Base-by-base conservation (phyloP, 2,329 filamentous ascomycete genomes). In the Ophioceras dolichostomum region DNA sequence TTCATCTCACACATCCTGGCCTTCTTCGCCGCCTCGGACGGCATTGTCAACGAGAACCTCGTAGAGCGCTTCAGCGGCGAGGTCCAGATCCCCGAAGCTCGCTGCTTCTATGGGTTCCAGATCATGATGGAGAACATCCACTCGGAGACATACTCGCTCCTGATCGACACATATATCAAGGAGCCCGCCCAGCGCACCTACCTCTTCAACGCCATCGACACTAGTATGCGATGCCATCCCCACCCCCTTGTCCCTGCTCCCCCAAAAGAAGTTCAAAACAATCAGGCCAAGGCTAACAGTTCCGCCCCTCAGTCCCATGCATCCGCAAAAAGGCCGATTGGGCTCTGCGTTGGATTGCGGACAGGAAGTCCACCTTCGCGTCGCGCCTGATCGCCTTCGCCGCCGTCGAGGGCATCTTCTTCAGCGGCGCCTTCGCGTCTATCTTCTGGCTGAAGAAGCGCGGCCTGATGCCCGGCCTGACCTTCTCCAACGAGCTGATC, bases 121-220 rank as follows among this genome's bases (percentile, higher is more conserved):
- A 96, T 96, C 70, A 98, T 98, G 91, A 96, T 98, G 85, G 91
- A 98, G 74, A 98, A 98, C 69, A 94, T 98, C 55, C 91, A 98
- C 75, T 95, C 91, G 13, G 91, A 98, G 70, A 98, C 91, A 38
- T 98, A 98, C 76, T 96, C 89, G 16, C 80, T 98, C 26, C 79
- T 98, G 58, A 98, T 98, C 59, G 91, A 98, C 62, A 95, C 89
- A 45, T 98, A 98, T 65, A 94, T 98, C 68, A 95, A 93, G 73
- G 91, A 98, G 70, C 83, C 85, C 45, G 83, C 83, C 58, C 89
- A 98, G 70, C 80, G 86, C 50, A 83, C 76, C 44, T 88, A 96
- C 60, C 81, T 98, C 40, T 96, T 98, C 69, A 94, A 98, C 55
- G 91, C 91, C 53, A 93, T 98, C 64, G 91, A 98, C 49, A 98